Evolutionary conservation across 1,139 yeast species (phyloP), one percentile per base, ranked within the genome.

Genomic region (Pichia norvegensis): DNA sequence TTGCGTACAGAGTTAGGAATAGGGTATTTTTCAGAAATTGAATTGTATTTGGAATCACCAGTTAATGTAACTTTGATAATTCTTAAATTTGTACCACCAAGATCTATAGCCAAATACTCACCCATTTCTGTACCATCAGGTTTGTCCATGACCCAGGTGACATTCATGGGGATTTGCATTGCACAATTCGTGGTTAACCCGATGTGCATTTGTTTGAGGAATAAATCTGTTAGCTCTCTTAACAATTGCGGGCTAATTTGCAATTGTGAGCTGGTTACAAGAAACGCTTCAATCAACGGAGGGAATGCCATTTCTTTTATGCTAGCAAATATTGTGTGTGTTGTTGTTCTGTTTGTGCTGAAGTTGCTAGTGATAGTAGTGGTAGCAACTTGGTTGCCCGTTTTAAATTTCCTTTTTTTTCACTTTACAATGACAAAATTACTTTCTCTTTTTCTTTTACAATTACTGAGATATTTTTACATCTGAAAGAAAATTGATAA

Each of bases 11-110:
- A 63, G 29, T 70, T 72, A 42, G 96, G 96, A 62, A 88, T 73
- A 43, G 81, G 67, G 64, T 78, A 88, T 68, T 88, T 88, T 54
- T 87, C 79, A 68, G 87, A 95, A 36, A 83, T 76, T 49, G 87
- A 81, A 62, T 83, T 90, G 59, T 87, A 88, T 58, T 83, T 78
- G 51, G 82, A 73, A 64, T 81, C 73, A 52, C 97, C 97, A 46
- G 79, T 80, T 58, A 88, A 73, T 52, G 78, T 79, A 57, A 88
- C 94, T 63, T 83, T 74, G 44, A 90, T 95, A 46, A 87, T 95
- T 65, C 97, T 78, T 65, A 88, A 74, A 70, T 88, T 88, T 55
- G 97, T 88, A 54, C 97, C 97, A 64, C 97, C 97, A 69, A 92
- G 77, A 67, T 92, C 98, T 52, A 92, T 83, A 45, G 97, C 97